These are phyloP conservation scores for Elaeis oleifera DNA, from an alignment of 202 grass and related monocot genomes.

Conservation along the genomic window DNA sequence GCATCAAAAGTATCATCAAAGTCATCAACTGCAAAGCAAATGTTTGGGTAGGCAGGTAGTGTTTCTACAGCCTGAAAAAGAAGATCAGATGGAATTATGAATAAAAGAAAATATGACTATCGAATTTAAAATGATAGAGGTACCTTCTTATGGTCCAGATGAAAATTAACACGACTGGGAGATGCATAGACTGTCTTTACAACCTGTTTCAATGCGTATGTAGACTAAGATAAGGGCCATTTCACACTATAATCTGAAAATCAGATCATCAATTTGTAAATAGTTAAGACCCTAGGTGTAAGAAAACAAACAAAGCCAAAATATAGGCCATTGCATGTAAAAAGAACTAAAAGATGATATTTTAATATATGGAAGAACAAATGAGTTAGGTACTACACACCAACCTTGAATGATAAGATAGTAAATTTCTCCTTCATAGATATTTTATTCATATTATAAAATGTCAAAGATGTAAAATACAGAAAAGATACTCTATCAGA, in stretches of 20 bases:
- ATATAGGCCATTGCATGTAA: no score
- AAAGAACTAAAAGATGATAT: not conserved
- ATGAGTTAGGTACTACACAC: no score
- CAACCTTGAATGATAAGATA: no score
- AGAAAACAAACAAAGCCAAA: no score
- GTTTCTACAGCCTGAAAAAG: conserved; percentile 72
- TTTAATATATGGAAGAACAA: no score
- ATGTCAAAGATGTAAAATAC: no score
- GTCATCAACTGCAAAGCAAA: conserved; percentile 92
- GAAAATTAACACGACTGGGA: conserved; percentile 93
- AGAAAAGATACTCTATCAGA: no score
- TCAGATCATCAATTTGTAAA: no score
- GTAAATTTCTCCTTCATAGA: no score
- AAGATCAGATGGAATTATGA: conserved; percentile 1
- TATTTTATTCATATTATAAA: no score
- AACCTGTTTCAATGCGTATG: conserved; percentile 39
- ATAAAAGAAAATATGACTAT: not conserved
- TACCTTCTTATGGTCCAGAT: conserved; percentile 83
- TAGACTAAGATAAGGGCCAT: not conserved
- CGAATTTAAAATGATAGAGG: not conserved
- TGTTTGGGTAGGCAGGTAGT: conserved; percentile 81
- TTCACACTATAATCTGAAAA: not conserved
- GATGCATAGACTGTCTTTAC: conserved; percentile 95
- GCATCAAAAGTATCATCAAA: conserved; percentile 97
- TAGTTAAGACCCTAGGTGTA: no score